phyloP scores from a whole-genome alignment of 352 stramenopile genomes.

The Plasmopara muralis region DNA sequence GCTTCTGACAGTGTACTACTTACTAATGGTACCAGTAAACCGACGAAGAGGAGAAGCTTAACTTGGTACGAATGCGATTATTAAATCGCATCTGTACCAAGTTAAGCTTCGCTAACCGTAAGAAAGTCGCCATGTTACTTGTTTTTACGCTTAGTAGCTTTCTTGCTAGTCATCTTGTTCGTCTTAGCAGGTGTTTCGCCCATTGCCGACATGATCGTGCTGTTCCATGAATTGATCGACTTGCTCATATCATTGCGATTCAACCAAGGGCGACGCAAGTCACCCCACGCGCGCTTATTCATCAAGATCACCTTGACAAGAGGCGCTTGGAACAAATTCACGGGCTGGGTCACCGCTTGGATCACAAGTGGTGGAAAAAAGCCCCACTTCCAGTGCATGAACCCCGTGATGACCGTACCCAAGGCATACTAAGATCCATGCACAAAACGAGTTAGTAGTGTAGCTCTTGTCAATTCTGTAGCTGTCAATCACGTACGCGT shows the following conservation, averaged over 20 bases:
- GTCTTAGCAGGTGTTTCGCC: constrained; percentile 41
- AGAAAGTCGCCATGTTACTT: constrained; percentile 28
- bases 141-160: constrained; percentile 58
- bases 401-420: constrained; percentile 51
- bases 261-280: constrained; percentile 65
- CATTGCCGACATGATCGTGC: constrained; percentile 68
- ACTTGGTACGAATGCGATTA: no score
- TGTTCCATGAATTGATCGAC: constrained; percentile 65
- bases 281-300: constrained; percentile 61
- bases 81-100: no score
- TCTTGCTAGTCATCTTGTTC: constrained; percentile 72
- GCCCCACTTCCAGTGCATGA: constrained; percentile 74
- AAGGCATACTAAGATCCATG: constrained; percentile 40
- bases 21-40: no score
- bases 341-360: constrained; percentile 71
- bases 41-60: no score
- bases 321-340: constrained; percentile 60
- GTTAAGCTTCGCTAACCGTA: no score
- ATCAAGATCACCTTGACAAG: constrained; percentile 62
- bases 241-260: constrained; percentile 64
- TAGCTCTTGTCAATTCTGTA: background rate
- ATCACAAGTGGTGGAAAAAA: constrained; percentile 81
- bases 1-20: no score
- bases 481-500: constrained; percentile 31
- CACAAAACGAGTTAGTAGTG: constrained; percentile 2